These are phyloP conservation scores for Colletotrichum cuscutae DNA, from an alignment of 2,329 filamentous ascomycete species.

Conservation along the genomic window DNA sequence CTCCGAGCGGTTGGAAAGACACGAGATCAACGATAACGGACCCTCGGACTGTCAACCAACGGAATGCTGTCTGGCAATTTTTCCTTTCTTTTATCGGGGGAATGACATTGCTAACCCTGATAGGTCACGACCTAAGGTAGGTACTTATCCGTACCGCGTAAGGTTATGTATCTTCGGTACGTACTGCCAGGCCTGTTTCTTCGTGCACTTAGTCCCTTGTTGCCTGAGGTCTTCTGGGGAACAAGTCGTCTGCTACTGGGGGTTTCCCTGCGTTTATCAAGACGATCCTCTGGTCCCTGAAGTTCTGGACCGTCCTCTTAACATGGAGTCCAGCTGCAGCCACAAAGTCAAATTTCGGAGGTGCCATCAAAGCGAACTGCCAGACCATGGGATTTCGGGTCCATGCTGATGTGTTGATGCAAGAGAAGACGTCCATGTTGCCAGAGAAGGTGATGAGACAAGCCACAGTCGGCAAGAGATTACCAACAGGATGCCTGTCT, in stretches of 20 bases:
- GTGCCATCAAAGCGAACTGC: constrained; percentile 8
- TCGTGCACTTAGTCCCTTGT: neutral
- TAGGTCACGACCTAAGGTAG: too few species aligned
- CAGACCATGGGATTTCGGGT: constrained; percentile 9
- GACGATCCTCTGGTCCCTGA: constrained; percentile 33
- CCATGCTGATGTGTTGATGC: constrained; percentile 2
- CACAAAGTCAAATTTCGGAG: constrained; percentile 17
- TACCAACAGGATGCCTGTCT: neutral
- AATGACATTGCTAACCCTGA: neutral
- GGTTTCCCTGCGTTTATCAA: constrained; percentile 2
- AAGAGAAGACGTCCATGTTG: constrained; percentile 13
- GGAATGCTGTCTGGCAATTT: neutral
- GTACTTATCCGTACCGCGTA: too few species aligned
- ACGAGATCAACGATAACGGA: neutral
- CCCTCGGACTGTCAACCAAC: neutral
- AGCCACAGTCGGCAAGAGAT: neutral
- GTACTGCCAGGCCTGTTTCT: neutral
- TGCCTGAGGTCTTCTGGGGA: neutral
- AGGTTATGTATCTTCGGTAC: neutral
- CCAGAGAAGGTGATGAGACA: neutral
- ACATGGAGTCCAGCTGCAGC: constrained; percentile 26
- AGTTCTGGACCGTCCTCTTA: constrained; percentile 25
- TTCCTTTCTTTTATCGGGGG: neutral
- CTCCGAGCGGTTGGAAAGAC: neutral
- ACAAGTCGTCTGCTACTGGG: neutral